phyloP scores from a whole-genome alignment of 352 stramenopile genomes.

The Phytophthora sp. region DNA sequence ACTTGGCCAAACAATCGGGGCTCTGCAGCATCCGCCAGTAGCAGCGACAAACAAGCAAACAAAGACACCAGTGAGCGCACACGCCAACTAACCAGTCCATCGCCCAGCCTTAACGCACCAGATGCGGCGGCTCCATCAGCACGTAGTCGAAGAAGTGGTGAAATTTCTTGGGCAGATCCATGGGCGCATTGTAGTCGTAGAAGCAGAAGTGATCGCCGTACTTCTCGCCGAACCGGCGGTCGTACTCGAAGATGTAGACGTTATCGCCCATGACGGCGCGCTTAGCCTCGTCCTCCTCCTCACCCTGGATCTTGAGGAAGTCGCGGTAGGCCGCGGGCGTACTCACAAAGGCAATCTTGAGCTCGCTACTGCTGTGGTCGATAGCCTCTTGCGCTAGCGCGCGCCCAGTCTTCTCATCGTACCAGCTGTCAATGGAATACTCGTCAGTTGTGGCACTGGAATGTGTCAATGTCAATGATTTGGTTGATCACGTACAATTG shows the following conservation, averaged over 20 bases:
- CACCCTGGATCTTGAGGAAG: conserved; percentile 44
- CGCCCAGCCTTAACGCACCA: conserved; percentile 35
- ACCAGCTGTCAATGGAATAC: conserved; percentile 36
- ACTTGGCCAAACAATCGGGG: conserved; percentile 52
- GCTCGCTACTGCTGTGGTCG: conserved; percentile 47
- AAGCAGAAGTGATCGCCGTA: conserved; percentile 56
- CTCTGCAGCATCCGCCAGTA: conserved; percentile 41
- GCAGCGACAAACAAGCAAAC: not conserved
- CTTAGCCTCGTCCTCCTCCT: conserved; percentile 36
- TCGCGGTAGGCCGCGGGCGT: conserved; percentile 50
- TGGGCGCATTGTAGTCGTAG: conserved; percentile 59
- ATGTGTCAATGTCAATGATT: conserved; percentile 12
- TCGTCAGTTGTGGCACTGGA: not conserved
- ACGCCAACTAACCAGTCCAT: not conserved
- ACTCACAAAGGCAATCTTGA: conserved; percentile 55
- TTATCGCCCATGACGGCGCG: conserved; percentile 40
- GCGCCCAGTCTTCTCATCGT: conserved; percentile 51
- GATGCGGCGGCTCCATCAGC: conserved; percentile 53
- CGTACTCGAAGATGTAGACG: conserved; percentile 61
- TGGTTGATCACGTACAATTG: conserved; percentile 42
- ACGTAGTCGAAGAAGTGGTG: conserved; percentile 66
- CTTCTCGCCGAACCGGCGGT: conserved; percentile 54
- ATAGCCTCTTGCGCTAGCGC: conserved; percentile 50
- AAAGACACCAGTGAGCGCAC: not conserved
- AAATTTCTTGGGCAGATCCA: conserved; percentile 47